A percentile compares a stretch with the other conserved stretches of the same genome.
Conservation (phyloP, 768 basidiomycete species). For the Mycena indigotica region DNA sequence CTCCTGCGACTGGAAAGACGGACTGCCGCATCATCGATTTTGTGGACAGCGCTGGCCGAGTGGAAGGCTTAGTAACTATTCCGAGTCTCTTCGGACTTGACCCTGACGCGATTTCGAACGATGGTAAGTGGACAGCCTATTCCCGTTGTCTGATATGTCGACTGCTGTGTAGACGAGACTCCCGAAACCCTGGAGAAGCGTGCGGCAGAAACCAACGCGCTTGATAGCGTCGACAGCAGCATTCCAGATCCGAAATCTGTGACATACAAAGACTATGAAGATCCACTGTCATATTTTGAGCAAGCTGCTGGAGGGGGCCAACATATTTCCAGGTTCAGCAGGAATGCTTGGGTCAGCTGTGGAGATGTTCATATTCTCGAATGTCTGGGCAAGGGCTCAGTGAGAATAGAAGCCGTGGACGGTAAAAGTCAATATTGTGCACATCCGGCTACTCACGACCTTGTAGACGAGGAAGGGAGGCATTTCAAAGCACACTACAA, state of each 20-base stretch:
- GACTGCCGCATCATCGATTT: slow-evolving; percentile 92
- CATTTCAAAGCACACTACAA: slow-evolving; percentile 57
- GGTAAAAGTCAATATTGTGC: slow-evolving; percentile 22
- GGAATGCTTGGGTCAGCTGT: slow-evolving; percentile 78
- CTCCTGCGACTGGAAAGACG: slow-evolving; percentile 74
- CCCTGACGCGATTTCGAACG: slow-evolving; percentile 61
- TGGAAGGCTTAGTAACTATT: slow-evolving; percentile 71
- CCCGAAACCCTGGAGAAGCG: slow-evolving; percentile 50
- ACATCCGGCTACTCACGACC: neutral
- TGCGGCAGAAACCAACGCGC: slow-evolving; percentile 28
- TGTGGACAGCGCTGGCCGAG: slow-evolving; percentile 71
- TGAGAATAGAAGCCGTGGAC: slow-evolving; percentile 57
- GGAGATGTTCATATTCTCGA: slow-evolving; percentile 71
- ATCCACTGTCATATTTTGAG: slow-evolving; percentile 65
- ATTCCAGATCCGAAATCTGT: slow-evolving; percentile 62
- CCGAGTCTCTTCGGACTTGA: slow-evolving; percentile 88
- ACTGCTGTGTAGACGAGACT: slow-evolving; percentile 49
- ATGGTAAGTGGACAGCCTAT: slow-evolving; percentile 45
- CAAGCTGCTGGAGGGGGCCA: slow-evolving; percentile 53
- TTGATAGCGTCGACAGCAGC: slow-evolving; percentile 30
- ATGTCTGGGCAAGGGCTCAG: slow-evolving; percentile 67
- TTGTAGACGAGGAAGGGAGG: slow-evolving; percentile 30
- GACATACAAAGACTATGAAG: slow-evolving; percentile 74
- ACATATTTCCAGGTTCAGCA: slow-evolving; percentile 57
- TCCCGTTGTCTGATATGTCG: slow-evolving; percentile 2